Evolutionary conservation across 2,329 filamentous ascomycete genomes (phyloP).

Genomic region (Botrytis porri): DNA sequence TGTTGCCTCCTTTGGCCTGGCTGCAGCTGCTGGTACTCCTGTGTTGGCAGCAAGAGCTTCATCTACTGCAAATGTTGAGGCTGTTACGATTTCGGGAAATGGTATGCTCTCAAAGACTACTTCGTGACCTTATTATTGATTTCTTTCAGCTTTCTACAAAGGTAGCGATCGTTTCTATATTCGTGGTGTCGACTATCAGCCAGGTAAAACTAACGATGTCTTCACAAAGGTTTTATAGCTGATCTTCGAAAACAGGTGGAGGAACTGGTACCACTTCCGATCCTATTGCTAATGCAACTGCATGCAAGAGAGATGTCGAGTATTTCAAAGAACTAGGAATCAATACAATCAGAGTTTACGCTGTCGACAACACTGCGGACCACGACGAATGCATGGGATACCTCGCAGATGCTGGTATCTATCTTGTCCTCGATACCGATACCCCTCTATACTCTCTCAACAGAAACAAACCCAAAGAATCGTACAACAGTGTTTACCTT

Average conservation of each 20-base stretch:
- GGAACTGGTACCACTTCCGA: constrained; percentile 56
- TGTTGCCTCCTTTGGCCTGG: constrained; percentile 9
- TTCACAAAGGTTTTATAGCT: neutral
- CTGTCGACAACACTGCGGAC: constrained; percentile 65
- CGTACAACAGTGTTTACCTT: constrained; percentile 69
- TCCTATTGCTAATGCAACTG: constrained; percentile 57
- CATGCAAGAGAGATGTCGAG: constrained; percentile 62
- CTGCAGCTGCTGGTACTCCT: constrained; percentile 26
- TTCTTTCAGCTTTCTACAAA: constrained; percentile 35
- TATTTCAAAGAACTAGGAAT: constrained; percentile 67
- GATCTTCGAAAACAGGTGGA: constrained; percentile 20
- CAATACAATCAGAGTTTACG: constrained; percentile 72
- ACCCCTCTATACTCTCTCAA: constrained; percentile 68
- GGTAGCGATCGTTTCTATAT: constrained; percentile 50
- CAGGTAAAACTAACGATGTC: constrained; percentile 34
- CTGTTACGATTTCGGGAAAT: constrained; percentile 34
- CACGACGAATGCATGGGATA: constrained; percentile 68
- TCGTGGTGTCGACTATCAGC: constrained; percentile 63
- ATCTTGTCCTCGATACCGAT: constrained; percentile 70
- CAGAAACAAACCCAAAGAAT: constrained; percentile 54
- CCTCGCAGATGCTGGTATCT: constrained; percentile 67
- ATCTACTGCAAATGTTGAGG: constrained; percentile 23
- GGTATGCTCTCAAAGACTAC: constrained; percentile 22
- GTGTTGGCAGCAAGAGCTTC: constrained; percentile 28
- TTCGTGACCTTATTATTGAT: neutral